A percentile compares a stretch with the other conserved stretches of the same genome.
Evolutionary conservation across 2,329 filamentous ascomycete genomes (phyloP).

Genomic region (Periconia sp.): DNA sequence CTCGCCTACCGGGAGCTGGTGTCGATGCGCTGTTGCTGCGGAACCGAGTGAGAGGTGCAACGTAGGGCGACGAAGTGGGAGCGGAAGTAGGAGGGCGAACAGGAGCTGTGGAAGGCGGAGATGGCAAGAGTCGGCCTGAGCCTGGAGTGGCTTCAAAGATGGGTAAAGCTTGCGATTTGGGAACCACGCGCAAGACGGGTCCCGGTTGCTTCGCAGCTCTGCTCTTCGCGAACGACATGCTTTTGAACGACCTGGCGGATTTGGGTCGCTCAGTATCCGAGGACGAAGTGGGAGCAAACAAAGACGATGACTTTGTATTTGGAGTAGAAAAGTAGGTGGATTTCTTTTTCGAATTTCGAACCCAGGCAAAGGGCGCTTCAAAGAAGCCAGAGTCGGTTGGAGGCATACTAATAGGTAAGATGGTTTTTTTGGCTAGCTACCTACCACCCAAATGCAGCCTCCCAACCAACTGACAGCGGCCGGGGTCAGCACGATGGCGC

Average conservation of each 20-base stretch:
- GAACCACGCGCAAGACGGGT: conserved; percentile 41
- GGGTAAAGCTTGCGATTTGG: conserved; percentile 37
- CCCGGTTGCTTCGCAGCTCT: conserved; percentile 25
- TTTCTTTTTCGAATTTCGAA: conserved; percentile 4
- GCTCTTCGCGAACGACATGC: conserved; percentile 24
- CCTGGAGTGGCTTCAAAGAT: conserved; percentile 44
- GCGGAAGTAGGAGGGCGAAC: conserved; percentile 7
- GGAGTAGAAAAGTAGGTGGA: neutral
- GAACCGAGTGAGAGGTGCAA: conserved; percentile 8
- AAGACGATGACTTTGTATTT: neutral
- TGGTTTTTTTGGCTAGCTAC: neutral
- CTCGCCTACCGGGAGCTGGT: neutral
- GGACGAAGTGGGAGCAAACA: neutral
- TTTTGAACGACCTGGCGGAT: conserved; percentile 12
- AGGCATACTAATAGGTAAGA: conserved; percentile 15
- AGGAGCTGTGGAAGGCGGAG: conserved; percentile 15
- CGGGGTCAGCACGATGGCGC: neutral
- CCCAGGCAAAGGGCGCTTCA: conserved; percentile 12
- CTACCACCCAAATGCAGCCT: neutral
- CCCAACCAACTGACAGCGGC: neutral
- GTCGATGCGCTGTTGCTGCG: conserved; percentile 19
- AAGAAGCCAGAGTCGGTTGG: conserved; percentile 15
- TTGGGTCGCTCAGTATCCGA: neutral
- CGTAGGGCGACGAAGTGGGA: too few species aligned
- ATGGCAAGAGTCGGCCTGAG: conserved; percentile 30